phyloP scores from a whole-genome alignment of 352 stramenopile genomes.

The Pythium aristosporum region DNA sequence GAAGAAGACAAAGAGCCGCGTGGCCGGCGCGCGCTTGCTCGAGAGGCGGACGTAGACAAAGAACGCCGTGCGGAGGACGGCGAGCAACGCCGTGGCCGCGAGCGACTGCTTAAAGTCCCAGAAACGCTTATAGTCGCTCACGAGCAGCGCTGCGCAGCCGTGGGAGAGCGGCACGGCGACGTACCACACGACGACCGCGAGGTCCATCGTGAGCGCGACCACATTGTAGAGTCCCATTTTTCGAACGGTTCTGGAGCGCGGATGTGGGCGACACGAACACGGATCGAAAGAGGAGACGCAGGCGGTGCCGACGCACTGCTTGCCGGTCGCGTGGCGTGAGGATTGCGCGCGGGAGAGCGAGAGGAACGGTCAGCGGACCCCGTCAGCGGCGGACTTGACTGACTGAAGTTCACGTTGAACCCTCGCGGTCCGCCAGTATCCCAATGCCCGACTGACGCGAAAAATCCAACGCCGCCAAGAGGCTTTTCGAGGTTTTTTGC shows the following conservation, averaged over 20 bases:
- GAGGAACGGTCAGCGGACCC: not conserved
- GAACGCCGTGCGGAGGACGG: constrained; percentile 47
- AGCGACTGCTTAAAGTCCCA: constrained; percentile 71
- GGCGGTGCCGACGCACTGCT: not conserved
- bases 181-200: constrained; percentile 62
- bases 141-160: constrained; percentile 32
- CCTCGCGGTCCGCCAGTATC: not conserved
- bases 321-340: not conserved
- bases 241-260: not conserved
- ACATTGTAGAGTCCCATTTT: constrained; percentile 72
- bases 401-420: constrained; percentile 20
- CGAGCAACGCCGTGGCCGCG: constrained; percentile 48
- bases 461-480: constrained; percentile 15
- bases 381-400: not conserved
- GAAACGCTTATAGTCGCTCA: constrained; percentile 34
- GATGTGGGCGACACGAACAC: not conserved
- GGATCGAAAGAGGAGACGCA: constrained; percentile 8
- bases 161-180: constrained; percentile 38
- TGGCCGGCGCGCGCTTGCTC: constrained; percentile 73
- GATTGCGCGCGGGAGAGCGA: constrained; percentile 6
- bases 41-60: constrained; percentile 69
- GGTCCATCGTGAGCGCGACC: constrained; percentile 52
- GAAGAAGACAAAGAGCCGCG: constrained; percentile 77
- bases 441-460: not conserved
- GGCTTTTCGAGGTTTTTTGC: constrained; percentile 13